Evolutionary conservation across 306 rosid species (phyloP).

Genomic region (Rosa lucieae): DNA sequence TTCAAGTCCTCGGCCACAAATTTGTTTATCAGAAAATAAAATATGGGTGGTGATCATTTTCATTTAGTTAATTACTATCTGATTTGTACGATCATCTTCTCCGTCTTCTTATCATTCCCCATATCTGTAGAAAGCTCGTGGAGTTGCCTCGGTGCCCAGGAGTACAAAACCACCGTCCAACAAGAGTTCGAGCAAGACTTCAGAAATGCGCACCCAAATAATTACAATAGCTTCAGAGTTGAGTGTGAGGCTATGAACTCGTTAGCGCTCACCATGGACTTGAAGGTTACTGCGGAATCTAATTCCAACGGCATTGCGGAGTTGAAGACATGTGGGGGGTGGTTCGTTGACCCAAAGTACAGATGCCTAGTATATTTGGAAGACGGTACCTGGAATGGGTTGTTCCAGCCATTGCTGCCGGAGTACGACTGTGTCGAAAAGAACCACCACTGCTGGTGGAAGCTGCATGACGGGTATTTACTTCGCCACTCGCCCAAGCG

Average conservation of each 20-base stretch:
- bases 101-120: constrained; percentile 4
- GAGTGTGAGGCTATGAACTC: not conserved
- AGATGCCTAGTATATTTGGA: not conserved
- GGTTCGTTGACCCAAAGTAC: not conserved
- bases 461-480: not conserved
- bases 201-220: not conserved
- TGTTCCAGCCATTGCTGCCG: not conserved
- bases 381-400: not conserved
- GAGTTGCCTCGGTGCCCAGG: not conserved
- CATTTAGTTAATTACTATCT: no score
- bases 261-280: not conserved
- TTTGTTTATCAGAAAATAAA: not conserved
- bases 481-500: not conserved
- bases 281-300: not conserved
- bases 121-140: constrained; percentile 5
- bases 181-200: not conserved
- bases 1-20: not conserved
- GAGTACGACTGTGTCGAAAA: not conserved
- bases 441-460: constrained; percentile 5
- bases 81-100: not conserved
- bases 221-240: not conserved
- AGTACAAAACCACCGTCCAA: not conserved
- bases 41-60: not conserved
- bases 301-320: not conserved
- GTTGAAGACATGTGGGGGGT: not conserved